phyloP scores from a whole-genome alignment of 345 rosid genomes.

The Microcos paniculata region DNA sequence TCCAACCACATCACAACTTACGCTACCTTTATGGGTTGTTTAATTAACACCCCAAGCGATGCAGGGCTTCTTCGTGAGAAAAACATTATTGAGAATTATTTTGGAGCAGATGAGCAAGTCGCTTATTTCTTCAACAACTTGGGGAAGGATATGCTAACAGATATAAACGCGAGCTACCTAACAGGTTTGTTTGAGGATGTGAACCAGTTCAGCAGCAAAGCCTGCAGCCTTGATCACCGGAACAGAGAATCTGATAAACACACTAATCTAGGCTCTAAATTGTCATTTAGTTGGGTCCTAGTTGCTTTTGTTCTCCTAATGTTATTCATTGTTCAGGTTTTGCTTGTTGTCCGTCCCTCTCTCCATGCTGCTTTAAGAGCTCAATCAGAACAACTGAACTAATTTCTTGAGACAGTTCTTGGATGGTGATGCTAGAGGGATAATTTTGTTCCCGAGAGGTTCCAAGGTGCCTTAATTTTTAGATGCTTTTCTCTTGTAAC shows the following conservation, averaged over 20 bases:
- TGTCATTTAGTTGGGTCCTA: constrained; percentile 27
- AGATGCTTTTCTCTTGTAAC: too few species aligned
- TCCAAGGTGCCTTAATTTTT: too few species aligned
- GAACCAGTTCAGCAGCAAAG: constrained; percentile 38
- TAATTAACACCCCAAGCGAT: constrained; percentile 44
- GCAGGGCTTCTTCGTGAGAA: constrained; percentile 42
- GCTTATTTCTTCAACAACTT: constrained; percentile 42
- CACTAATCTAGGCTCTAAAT: constrained; percentile 47
- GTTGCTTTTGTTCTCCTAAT: neutral
- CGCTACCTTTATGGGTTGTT: constrained; percentile 48
- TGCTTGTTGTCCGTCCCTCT: too few species aligned
- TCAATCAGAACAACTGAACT: too few species aligned
- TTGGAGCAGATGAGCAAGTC: constrained; percentile 50
- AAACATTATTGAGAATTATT: constrained; percentile 46
- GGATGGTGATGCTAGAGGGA: too few species aligned
- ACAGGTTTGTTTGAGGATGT: constrained; percentile 41
- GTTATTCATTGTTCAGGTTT: neutral
- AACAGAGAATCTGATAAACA: constrained; percentile 47
- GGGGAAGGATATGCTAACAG: constrained; percentile 46
- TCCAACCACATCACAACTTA: constrained; percentile 50
- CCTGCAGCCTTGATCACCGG: constrained; percentile 44
- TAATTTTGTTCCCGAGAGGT: too few species aligned
- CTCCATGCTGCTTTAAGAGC: too few species aligned
- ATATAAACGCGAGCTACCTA: constrained; percentile 40
- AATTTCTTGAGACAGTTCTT: too few species aligned